Percentiles rank a stretch among this genome's conserved stretches.
These are phyloP conservation scores for Dillenia suffruticosa DNA, from an alignment of 164 flowering plant species.

Conservation along the genomic window DNA sequence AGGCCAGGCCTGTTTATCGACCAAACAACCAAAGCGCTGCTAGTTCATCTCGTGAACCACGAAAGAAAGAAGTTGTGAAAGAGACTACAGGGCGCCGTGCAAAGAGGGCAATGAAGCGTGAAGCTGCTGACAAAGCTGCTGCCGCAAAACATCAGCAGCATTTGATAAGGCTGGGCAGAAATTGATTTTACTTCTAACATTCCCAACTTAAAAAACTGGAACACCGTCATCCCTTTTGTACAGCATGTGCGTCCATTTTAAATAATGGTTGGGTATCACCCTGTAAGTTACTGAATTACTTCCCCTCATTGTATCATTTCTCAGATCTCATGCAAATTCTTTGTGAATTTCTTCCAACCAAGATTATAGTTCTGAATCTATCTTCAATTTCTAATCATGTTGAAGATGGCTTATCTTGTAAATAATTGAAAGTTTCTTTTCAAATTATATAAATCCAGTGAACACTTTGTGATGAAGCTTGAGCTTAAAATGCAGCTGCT, in stretches of 20 bases:
- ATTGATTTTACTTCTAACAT: conserved; percentile 3
- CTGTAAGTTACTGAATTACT: no score
- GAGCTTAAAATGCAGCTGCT: no score
- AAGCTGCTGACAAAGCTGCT: conserved; percentile 86
- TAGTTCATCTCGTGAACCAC: conserved; percentile 48
- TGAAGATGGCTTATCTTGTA: no score
- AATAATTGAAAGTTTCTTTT: no score
- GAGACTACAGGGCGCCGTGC: conserved; percentile 57
- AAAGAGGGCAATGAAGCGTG: conserved; percentile 80
- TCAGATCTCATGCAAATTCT: no score
- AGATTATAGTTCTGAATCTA: no score
- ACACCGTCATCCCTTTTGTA: conserved; percentile 6
- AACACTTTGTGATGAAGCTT: no score
- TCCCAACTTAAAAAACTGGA: conserved; percentile 1
- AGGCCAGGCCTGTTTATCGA: conserved; percentile 61
- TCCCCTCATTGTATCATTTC: no score
- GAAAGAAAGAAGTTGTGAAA: conserved; percentile 32
- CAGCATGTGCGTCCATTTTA: conserved; percentile 6
- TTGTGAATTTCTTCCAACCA: no score
- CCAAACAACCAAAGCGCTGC: conserved; percentile 32
- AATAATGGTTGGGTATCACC: neutral
- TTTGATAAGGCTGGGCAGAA: conserved; percentile 56
- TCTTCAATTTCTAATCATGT: no score
- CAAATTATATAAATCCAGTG: no score
- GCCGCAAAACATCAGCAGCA: conserved; percentile 64